Evolutionary conservation across 2,329 filamentous ascomycete species (phyloP).

Genomic region (Colletotrichum lentis): DNA sequence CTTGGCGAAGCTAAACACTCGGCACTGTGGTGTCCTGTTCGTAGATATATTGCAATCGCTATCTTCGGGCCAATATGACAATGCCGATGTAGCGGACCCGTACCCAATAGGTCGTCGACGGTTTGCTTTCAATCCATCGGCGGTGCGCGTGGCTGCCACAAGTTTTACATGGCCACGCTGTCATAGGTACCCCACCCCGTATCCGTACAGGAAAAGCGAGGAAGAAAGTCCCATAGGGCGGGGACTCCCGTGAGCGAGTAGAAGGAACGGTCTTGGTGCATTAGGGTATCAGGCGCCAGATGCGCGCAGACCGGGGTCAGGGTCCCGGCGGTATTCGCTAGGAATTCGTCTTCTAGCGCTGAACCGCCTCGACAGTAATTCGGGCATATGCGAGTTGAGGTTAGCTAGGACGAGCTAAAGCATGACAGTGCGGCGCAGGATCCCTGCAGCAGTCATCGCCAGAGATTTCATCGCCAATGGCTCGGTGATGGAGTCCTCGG

Average conservation of each 20-base stretch:
- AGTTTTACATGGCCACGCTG: neutral
- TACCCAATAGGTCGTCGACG: neutral
- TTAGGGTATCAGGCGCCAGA: neutral
- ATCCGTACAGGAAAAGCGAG: neutral
- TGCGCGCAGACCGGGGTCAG: neutral
- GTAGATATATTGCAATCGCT: neutral
- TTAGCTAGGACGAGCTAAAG: neutral
- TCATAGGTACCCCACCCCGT: neutral
- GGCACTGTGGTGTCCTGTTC: neutral
- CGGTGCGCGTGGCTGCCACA: neutral
- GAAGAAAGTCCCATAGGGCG: neutral
- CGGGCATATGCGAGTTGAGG: slow-evolving; percentile 4
- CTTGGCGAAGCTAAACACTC: neutral
- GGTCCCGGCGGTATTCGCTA: neutral
- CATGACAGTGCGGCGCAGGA: slow-evolving; percentile 7
- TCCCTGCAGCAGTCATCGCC: slow-evolving; percentile 15
- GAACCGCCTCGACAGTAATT: neutral
- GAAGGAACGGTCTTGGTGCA: neutral
- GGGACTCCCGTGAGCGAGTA: neutral
- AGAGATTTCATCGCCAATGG: neutral
- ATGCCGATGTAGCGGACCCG: neutral
- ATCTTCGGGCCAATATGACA: neutral
- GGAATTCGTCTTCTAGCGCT: neutral
- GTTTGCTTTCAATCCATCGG: neutral
- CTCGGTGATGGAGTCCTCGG: neutral